Base-by-base conservation (phyloP, 768 basidiomycete species). In the Serendipita indica region DNA sequence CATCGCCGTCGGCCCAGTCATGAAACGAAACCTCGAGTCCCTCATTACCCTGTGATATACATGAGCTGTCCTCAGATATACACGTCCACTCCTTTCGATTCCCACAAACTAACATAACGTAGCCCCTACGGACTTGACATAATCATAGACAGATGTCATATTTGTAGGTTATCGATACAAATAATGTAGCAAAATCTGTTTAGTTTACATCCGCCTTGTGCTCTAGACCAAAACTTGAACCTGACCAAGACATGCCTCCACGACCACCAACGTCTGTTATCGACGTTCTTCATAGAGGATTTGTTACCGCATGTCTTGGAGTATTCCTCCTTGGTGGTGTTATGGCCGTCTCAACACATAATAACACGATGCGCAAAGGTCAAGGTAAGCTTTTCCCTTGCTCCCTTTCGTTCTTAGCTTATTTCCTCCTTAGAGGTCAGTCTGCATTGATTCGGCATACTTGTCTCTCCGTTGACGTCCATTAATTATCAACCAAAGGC, bases 231-330 rank as follows among this genome's bases (percentile, higher is more conserved):
- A n/a, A n/a, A n/a, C n/a, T n/a, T n/a, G n/a, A n/a, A n/a, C n/a
- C n/a, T n/a, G n/a, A n/a, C n/a, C n/a, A n/a, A n/a, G n/a, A n/a
- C 20, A 54, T 54, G 49, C 49, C 49, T 22, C 49, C 49, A 3
- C n/a, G n/a, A n/a, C 49, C 16, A 60, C 28, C 35, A n/a, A 30
- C 73, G 10, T 64, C 73, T 12, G 43, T 77, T 14, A 61, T 73
- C 58, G 79, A 81, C 65, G 68, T 75, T 46, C 63, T 79, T 1
- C 82, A 84, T 57, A 71, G 80, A 64, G 74, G 75, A 3, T 67
- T 80, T n/a, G 75, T 80, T 16, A 75, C 75, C 61, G 73, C 77
- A 16, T 72, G 81, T 5, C 73, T 76, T 2, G 79, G 75, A 0
- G 64, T 82, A 6, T 73, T 76, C 30, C 73, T 73, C 2, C 80